These are phyloP conservation scores for Xylariaceae sp. DNA, from an alignment of 2,329 filamentous ascomycete genomes.

Conservation along the genomic window DNA sequence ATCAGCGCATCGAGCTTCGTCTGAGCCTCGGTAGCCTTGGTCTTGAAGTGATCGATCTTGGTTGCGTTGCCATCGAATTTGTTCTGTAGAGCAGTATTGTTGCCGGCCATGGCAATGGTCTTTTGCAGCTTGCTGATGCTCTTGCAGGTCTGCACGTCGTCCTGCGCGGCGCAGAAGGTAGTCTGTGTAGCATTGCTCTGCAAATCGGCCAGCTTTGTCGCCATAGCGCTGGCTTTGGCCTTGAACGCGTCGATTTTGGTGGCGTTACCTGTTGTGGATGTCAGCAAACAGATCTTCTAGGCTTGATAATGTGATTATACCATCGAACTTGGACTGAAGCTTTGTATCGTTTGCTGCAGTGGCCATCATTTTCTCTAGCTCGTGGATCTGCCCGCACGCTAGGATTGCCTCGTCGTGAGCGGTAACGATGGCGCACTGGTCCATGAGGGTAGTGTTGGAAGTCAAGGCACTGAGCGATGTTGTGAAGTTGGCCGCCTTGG, in stretches of 20 bases:
- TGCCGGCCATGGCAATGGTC: conserved; percentile 42
- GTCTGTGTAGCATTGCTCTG: conserved; percentile 44
- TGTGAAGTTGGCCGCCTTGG: conserved; percentile 42
- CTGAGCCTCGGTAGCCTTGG: conserved; percentile 41
- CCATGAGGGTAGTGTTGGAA: conserved; percentile 45
- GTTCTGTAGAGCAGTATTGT: conserved; percentile 43
- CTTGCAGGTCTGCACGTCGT: conserved; percentile 37
- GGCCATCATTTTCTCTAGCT: conserved; percentile 36
- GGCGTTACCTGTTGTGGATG: conserved; percentile 32
- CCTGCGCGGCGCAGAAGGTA: conserved; percentile 24
- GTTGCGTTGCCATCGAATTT: conserved; percentile 46
- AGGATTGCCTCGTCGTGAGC: conserved; percentile 39
- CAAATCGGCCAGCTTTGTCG: conserved; percentile 40
- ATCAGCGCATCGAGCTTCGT: conserved; percentile 41
- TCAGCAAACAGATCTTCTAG: not conserved
- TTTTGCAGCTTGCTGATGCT: conserved; percentile 40
- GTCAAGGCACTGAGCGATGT: conserved; percentile 41
- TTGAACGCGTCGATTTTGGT: conserved; percentile 44
- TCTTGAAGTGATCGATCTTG: conserved; percentile 43
- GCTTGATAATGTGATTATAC: not conserved
- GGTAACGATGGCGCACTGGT: conserved; percentile 41
- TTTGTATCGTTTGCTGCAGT: conserved; percentile 41
- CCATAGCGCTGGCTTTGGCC: conserved; percentile 37
- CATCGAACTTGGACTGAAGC: conserved; percentile 42
- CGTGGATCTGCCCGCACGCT: conserved; percentile 39